Evolutionary conservation across 2,329 filamentous ascomycete species (phyloP), one percentile per base, ranked within the genome.

Genomic region (Cercospora sp.): DNA sequence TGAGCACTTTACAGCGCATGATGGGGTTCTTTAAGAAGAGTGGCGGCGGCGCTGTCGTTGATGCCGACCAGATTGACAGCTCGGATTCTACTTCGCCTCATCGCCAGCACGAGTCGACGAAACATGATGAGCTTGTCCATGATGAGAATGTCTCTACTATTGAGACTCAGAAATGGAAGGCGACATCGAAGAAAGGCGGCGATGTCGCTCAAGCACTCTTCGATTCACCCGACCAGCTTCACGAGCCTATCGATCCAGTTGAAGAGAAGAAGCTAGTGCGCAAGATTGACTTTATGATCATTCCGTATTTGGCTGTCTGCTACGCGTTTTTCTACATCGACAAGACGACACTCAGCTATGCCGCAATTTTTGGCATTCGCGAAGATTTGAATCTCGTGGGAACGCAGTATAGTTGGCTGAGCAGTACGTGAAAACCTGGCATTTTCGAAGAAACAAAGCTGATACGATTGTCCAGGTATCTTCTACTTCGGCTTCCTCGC

Each of bases 331-430:
- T 78, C 71, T 78, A 78, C 70, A 74, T 78, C 59, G 78, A 79
- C 73, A 79, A 88, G 79, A 88, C 86, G 0, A 88, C 84, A 0
- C 77, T 88, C 31, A 87, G 84, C 0, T 90, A 89, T 71, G 88
- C 89, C 0, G 88, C 88, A 20, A 87, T 90, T 60, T 89, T 90
- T 67, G 87, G 87, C 1, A 86, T 91, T 68, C 81, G 82, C 30
- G 82, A 88, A 2, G 87, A 89, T 69, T 80, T 90, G 8, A 71
- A 83, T 13, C 80, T 90, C 1, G 79, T 82, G n/a, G 86, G 86
- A 1, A 82, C 83, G 0, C 80, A 89, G 69, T 90, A 90, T 72
- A 86, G 80, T 67, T 88, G 85, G 83, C 78, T 87, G 3, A 63
- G 60, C 23, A 59, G 48, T 53, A 48, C 23, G 40, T 48, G 13